These are phyloP conservation scores for Aspergillus ustus DNA, from an alignment of 2,329 filamentous ascomycete species.

Conservation along the genomic window DNA sequence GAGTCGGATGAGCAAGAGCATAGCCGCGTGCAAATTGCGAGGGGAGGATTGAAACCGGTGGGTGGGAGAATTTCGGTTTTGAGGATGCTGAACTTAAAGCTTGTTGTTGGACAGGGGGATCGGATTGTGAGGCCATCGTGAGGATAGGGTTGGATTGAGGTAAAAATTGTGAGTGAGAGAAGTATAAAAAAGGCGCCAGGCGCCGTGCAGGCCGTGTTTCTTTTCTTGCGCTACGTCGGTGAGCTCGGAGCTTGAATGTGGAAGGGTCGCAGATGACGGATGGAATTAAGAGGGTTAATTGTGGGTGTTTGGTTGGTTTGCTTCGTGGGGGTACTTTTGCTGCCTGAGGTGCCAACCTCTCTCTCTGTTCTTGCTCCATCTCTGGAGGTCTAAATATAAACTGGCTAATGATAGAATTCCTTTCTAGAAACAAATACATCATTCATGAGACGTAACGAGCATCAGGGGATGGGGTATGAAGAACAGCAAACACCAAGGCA, in stretches of 20 bases:
- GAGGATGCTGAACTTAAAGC: not conserved
- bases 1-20: constrained; percentile 68
- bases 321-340: constrained; percentile 5
- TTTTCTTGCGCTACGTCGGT: constrained; percentile 8
- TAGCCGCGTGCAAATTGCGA: constrained; percentile 58
- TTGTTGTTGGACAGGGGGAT: constrained; percentile 22
- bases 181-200: constrained; percentile 7
- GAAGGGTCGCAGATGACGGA: constrained; percentile 2
- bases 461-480: constrained; percentile 19
- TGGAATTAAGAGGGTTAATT: not conserved
- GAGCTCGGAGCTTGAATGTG: not conserved
- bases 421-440: constrained; percentile 8
- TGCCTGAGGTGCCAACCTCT: constrained; percentile 6
- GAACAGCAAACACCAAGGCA: constrained; percentile 14
- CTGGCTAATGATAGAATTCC: not conserved
- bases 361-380: not conserved
- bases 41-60: constrained; percentile 54
- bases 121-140: constrained; percentile 15
- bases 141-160: not conserved
- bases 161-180: not conserved
- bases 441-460: constrained; percentile 19
- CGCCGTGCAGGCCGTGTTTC: not conserved
- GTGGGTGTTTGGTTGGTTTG: constrained; percentile 14
- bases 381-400: not conserved
- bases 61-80: constrained; percentile 25